Evolutionary conservation across 2,329 filamentous ascomycete species (phyloP), one percentile per base, ranked within the genome.

Genomic region (Fusarium sacchari): DNA sequence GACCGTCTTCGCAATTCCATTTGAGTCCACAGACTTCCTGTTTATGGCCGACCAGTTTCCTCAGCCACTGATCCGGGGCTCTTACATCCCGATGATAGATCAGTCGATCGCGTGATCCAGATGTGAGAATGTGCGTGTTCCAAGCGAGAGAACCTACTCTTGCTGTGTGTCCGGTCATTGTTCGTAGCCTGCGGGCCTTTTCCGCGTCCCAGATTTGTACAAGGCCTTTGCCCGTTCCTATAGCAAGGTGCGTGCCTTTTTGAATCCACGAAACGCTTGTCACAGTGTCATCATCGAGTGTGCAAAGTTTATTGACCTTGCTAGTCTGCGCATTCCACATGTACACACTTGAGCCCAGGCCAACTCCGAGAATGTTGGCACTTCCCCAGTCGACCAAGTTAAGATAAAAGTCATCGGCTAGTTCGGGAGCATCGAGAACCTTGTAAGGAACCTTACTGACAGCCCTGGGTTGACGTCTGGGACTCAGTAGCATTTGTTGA

Each of bases 191-290:
- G 69, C 96, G 90, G 71, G 93, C 91, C 80, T 93, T 92, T 79
- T 97, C 93, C 4, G 96, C 96, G 83, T 99, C 96, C 94, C 96
- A 99, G 50, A 99, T 98, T 80, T 98, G 95, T 7, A 99, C 95
- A 40, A 97, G 88, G 11, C 96, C 96, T 83, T 97, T 97, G 50
- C 94, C 93, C 5, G 96, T 99, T 47, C 96, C 96, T 76, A 99
- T 97, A 7, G 96, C 94, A 63, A 99, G 89, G 82, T 99, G 96
- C 0, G 96, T 97, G 42, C 96, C 96, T 84, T 96, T 92, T 83
- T 99, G 96, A 77, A 99, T 99, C 96, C 96, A 99, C 64, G 93
- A 97, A 17, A 99, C 96, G 77, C 95, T 98, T 6, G 96, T 99
- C 2, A 99, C 96, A 1, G 92, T 95, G 80, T 99, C 96, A 77